Conservation (phyloP, 1,139 yeast species). For the Debaryomycetaceae sp. region DNA sequence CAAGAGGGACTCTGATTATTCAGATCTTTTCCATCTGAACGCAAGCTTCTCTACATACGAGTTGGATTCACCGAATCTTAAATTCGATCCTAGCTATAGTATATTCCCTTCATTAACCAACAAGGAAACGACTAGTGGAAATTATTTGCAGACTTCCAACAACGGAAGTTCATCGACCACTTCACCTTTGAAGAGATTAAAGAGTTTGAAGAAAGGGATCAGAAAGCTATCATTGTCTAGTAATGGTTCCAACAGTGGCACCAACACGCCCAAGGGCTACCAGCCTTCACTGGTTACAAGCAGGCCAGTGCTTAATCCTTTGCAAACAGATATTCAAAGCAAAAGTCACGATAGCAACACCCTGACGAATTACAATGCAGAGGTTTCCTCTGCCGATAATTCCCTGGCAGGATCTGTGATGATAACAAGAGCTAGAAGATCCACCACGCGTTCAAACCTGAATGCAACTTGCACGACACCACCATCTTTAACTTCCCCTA, state of each 20-base stretch:
- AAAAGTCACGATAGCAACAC: slow-evolving; percentile 16
- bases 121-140: background rate
- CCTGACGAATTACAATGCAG: slow-evolving; percentile 9
- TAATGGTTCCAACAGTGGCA: slow-evolving; percentile 1
- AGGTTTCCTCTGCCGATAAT: slow-evolving; percentile 5
- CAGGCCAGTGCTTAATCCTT: slow-evolving; percentile 20
- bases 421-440: slow-evolving; percentile 1
- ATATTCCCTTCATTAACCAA: background rate
- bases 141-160: background rate
- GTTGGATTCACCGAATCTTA: slow-evolving; percentile 27
- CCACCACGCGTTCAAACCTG: slow-evolving; percentile 3
- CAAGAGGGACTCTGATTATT: slow-evolving; percentile 3
- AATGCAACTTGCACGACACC: slow-evolving; percentile 3
- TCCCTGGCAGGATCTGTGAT: background rate
- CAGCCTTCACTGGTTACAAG: slow-evolving; percentile 6
- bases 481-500: slow-evolving; percentile 28
- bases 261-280: slow-evolving; percentile 1
- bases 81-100: background rate
- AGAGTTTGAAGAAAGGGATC: slow-evolving; percentile 35
- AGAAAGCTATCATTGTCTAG: slow-evolving; percentile 17
- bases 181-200: slow-evolving; percentile 31
- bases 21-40: slow-evolving; percentile 3
- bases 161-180: slow-evolving; percentile 10
- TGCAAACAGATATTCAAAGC: slow-evolving; percentile 19
- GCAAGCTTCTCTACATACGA: slow-evolving; percentile 22